phyloP scores from a whole-genome alignment of 116 monocot genomes.

The Cymodocea nodosa region DNA sequence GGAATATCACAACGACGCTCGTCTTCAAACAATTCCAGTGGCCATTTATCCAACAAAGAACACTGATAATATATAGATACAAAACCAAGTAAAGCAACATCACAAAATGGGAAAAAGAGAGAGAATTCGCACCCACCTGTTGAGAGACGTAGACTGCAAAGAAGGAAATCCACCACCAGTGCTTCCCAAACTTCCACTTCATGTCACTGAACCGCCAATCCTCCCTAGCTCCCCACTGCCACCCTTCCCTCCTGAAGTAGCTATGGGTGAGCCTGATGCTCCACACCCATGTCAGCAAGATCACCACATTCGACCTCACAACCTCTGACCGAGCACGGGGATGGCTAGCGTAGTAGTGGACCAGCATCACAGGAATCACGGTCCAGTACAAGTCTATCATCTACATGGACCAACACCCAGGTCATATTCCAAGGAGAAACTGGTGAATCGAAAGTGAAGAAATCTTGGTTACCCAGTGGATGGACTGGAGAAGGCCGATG shows the following conservation, averaged over 20 bases:
- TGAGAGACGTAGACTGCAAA: conserved; percentile 78
- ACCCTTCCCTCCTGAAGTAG: conserved; percentile 87
- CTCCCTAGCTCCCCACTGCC: conserved; percentile 86
- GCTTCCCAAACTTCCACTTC: conserved; percentile 47
- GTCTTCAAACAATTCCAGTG: background rate
- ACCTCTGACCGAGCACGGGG: conserved; percentile 28
- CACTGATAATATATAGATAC: background rate
- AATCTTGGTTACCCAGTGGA: conserved; percentile 43
- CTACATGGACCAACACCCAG: conserved; percentile 21
- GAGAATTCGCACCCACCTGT: conserved; percentile 33
- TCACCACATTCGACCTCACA: conserved; percentile 41
- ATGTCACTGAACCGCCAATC: conserved; percentile 85
- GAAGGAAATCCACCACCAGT: conserved; percentile 94
- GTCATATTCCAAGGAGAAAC: background rate
- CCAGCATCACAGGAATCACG: conserved; percentile 75
- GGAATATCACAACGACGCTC: background rate
- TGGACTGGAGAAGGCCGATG: conserved; percentile 49
- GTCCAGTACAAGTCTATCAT: conserved; percentile 97
- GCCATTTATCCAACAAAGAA: background rate
- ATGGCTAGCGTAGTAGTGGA: conserved; percentile 48
- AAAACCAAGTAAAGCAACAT: background rate
- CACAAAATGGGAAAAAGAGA: background rate
- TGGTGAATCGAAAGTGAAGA: no score
- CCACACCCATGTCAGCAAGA: conserved; percentile 65
- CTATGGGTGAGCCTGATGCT: conserved; percentile 81